Conservation (phyloP, 2,329 filamentous ascomycete genomes). For the Pezizomycotina sp. region DNA sequence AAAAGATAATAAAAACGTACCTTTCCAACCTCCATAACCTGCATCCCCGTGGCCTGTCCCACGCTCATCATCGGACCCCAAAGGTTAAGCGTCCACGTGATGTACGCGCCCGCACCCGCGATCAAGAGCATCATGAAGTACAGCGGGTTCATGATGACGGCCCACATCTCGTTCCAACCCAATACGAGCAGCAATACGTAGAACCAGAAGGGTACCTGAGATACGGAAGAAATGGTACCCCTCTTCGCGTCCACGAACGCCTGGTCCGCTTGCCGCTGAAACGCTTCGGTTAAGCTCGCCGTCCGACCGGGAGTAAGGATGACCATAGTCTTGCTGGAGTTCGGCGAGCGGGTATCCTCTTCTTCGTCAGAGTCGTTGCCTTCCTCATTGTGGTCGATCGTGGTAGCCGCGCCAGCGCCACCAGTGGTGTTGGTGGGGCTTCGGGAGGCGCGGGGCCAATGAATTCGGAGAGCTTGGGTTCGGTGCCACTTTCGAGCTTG, state of each 20-base stretch:
- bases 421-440: too few species aligned
- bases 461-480: slow-evolving; percentile 68
- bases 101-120: slow-evolving; percentile 57
- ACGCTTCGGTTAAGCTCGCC: slow-evolving; percentile 55
- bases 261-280: slow-evolving; percentile 96
- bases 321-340: slow-evolving; percentile 60
- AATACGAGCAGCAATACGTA: slow-evolving; percentile 75
- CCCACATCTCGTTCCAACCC: slow-evolving; percentile 87
- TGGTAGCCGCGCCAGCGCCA: too few species aligned
- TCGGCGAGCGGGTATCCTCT: slow-evolving; percentile 86
- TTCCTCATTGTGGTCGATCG: slow-evolving; percentile 68
- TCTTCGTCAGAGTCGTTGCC: slow-evolving; percentile 89
- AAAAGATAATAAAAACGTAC: slow-evolving; percentile 10
- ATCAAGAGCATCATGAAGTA: slow-evolving; percentile 82
- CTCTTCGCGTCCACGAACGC: slow-evolving; percentile 97
- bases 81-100: slow-evolving; percentile 85
- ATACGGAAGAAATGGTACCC: slow-evolving; percentile 85
- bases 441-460: slow-evolving; percentile 61
- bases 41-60: slow-evolving; percentile 70
- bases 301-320: slow-evolving; percentile 15
- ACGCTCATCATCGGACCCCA: slow-evolving; percentile 94
- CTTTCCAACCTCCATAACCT: slow-evolving; percentile 83
- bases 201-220: slow-evolving; percentile 87
- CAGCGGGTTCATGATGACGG: slow-evolving; percentile 74
- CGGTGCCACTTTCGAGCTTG: slow-evolving; percentile 57